Conservation (phyloP, 768 basidiomycete species). For the Vararia minispora region DNA sequence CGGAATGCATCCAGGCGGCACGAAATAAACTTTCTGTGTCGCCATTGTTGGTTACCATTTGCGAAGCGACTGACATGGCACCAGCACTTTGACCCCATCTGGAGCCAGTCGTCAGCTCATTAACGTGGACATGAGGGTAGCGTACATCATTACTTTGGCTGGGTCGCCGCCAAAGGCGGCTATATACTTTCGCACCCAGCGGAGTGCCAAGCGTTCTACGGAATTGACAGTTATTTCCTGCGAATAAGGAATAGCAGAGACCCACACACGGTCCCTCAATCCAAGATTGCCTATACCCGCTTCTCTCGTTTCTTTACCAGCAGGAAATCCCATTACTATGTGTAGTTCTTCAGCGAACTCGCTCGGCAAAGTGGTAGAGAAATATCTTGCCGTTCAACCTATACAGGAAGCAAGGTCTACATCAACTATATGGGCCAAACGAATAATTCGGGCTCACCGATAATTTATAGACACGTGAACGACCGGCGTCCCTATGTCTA, state of each 20-base stretch:
- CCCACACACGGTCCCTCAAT: background rate
- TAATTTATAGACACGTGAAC: conserved; percentile 15
- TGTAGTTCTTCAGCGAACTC: no score
- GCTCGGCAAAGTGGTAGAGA: no score
- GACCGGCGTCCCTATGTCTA: conserved; percentile 10
- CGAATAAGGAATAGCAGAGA: background rate
- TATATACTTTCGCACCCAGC: conserved; percentile 30
- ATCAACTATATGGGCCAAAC: no score
- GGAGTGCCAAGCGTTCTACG: conserved; percentile 22
- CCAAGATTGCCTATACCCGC: background rate
- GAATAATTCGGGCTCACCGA: no score
- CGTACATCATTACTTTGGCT: conserved; percentile 16
- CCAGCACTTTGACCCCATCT: conserved; percentile 26
- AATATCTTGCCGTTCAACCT: background rate
- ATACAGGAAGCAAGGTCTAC: no score
- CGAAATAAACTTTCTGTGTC: conserved; percentile 10
- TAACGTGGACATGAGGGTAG: background rate
- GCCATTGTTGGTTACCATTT: conserved; percentile 13
- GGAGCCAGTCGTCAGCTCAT: no score
- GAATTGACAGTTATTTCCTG: background rate
- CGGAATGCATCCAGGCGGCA: conserved; percentile 13
- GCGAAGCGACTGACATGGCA: conserved; percentile 20
- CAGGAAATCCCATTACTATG: background rate
- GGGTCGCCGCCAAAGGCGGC: conserved; percentile 28
- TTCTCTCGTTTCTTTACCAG: background rate